Evolutionary conservation across 2,329 filamentous ascomycete species (phyloP).

Genomic region (Clonostachys byssicola): DNA sequence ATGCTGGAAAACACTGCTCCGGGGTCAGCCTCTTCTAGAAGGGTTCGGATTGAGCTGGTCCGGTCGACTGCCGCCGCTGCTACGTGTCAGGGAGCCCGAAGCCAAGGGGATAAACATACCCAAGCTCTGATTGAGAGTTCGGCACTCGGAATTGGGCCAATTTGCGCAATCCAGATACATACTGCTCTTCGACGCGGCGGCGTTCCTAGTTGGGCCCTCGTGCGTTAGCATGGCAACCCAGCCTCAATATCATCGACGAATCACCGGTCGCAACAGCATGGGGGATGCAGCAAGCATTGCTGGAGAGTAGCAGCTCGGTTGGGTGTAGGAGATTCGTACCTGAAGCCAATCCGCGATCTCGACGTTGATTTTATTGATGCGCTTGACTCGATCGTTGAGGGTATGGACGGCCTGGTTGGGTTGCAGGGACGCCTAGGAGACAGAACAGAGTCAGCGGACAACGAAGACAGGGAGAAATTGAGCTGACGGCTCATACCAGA

Average conservation of each 20-base stretch:
- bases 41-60: not conserved
- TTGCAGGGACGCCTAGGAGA: slow-evolving; percentile 67
- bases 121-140: slow-evolving; percentile 75
- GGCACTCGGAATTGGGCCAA: slow-evolving; percentile 71
- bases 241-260: not conserved
- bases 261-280: no score
- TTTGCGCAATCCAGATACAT: slow-evolving; percentile 77
- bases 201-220: slow-evolving; percentile 64
- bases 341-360: slow-evolving; percentile 97
- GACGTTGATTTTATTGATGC: slow-evolving; percentile 79
- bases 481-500: slow-evolving; percentile 63
- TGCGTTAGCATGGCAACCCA: not conserved
- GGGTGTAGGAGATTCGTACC: slow-evolving; percentile 46
- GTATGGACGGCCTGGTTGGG: slow-evolving; percentile 77
- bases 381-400: slow-evolving; percentile 81
- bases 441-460: not conserved
- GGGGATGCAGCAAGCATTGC: no score
- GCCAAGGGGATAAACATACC: slow-evolving; percentile 52
- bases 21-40: slow-evolving; percentile 7
- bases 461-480: not conserved
- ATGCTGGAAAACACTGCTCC: slow-evolving; percentile 75
- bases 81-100: not conserved
- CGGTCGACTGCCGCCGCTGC: not conserved
- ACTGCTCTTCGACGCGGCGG: slow-evolving; percentile 85
- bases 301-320: not conserved